Base-by-base conservation (phyloP, 208 protist genomes). In the Novymonas esmeraldas region DNA sequence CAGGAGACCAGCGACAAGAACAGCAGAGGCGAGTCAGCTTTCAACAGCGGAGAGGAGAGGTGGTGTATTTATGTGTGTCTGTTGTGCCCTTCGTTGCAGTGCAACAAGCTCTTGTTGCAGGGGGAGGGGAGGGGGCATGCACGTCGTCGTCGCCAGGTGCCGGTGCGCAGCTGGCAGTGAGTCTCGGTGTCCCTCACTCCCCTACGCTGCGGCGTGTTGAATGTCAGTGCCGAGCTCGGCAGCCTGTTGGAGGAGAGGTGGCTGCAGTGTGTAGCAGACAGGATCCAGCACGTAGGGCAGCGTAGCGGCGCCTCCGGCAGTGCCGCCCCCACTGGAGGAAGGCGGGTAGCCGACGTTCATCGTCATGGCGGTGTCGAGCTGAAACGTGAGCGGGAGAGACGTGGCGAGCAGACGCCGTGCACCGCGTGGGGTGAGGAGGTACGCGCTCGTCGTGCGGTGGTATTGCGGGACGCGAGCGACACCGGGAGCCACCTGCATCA, bases 301-400 rank as follows among this genome's bases (percentile, higher is more conserved):
- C 34, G 34, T 61, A 11, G 11, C 28, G 6, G 26, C 44, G 38
- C 61, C 61, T 29, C 38, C 54, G 38, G 2, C 41, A n/a, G 31
- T 34, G 24, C 24, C n/a, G 55, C 14, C 33, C 7, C 31, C 6
- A 14, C 22, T 14, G 49, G 52, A 2, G 10, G 9, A 11, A 26
- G 3, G 29, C 18, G 57, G 56, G 7, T 45, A 20, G 4, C 60
- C 72, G 13, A 73, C 75, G n/a, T 78, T 63, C 74, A 88, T 73
- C 11, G 91, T 96, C 91, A 96, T 96, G 59, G 76, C 73, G 5
- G 91, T 96, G 63, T 96, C 91, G 6, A 96, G 36, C 65, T 96
- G 91, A 59, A 89, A 94, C 42, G 82, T 90, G 33, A 96, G 62
- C 13, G 91, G 91, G 2, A 93, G 49, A 69, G 85, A 93, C 0